Evolutionary conservation across 208 protist species (phyloP), one percentile per base, ranked within the genome.

Genomic region (Leishmania amazonensis): DNA sequence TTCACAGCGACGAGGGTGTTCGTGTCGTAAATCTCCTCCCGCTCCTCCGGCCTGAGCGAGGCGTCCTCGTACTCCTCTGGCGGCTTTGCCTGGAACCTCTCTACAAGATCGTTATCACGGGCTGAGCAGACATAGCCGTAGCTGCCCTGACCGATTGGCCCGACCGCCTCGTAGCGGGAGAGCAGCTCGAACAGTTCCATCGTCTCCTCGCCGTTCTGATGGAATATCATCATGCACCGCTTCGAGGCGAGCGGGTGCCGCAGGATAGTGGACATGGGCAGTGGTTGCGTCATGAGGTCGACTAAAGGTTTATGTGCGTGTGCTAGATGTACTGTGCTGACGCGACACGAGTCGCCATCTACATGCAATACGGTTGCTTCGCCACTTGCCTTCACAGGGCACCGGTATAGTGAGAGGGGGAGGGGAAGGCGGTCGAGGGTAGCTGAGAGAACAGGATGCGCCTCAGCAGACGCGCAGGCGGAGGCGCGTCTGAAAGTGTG

Each of bases 111-210:
- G 67, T 85, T 93, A 83, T 97, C 94, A 17, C 87, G 85, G 4
- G 94, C 94, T 28, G 89, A 88, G 83, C 91, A 95, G 65, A 97
- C 94, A 76, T 87, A 95, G 38, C 92, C 94, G 81, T 95, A 97
- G 62, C 86, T 90, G 42, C 94, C 94, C 68, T 90, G 79, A 40
- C 90, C 92, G 62, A 96, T 96, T 5, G 92, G 89, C 5, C 68
- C 76, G 17, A 94, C 81, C 1, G 88, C 92, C 78, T 94, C 92
- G 79, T 97, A 97, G 60, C 89, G 91, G 51, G 85, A 91, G 70
- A 88, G 88, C 31, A 97, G 86, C 84, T 97, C 94, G 78, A 97
- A 97, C 17, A 96, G 81, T 72, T 96, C 91, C 21, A 45, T 78
- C 31, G 82, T 88, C 64, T 95, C 87, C 58, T 93, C 87, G 13